phyloP scores from a whole-genome alignment of 2,329 filamentous ascomycete species.

The Neopestalotiopsis sp. region DNA sequence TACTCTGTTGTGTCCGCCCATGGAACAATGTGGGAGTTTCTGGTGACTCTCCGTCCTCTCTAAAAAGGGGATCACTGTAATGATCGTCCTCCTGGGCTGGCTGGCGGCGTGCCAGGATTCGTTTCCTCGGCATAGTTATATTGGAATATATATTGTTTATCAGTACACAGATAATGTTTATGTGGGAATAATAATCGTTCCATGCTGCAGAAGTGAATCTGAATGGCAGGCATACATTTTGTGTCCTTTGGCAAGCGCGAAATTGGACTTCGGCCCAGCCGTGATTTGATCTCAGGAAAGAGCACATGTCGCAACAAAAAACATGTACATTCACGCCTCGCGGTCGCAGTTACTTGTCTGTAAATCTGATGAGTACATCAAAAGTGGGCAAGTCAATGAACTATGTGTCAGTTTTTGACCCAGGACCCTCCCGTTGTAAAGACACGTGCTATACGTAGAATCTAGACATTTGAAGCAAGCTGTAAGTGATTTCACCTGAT shows the following conservation, averaged over 20 bases:
- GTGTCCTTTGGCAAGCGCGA: too few species aligned
- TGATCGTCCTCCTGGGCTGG: neutral
- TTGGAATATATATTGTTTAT: neutral
- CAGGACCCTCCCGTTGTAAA: too few species aligned
- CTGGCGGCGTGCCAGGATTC: neutral
- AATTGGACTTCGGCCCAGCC: neutral
- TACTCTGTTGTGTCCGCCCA: neutral
- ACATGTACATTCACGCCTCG: too few species aligned
- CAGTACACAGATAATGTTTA: neutral
- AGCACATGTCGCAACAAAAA: neutral
- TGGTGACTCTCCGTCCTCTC: neutral
- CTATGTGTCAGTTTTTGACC: too few species aligned
- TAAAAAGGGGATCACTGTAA: neutral
- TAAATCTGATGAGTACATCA: too few species aligned
- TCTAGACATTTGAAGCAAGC: too few species aligned
- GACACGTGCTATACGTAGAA: too few species aligned
- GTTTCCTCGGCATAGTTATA: neutral
- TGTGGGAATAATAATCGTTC: neutral
- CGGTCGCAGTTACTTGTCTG: too few species aligned
- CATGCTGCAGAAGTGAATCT: neutral
- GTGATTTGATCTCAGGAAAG: neutral
- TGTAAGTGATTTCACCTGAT: too few species aligned
- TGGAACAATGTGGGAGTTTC: neutral
- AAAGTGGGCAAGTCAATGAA: too few species aligned
- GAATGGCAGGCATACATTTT: neutral